A percentile compares a stretch with the other conserved stretches of the same genome.
Conservation (phyloP, 148 eudicot genomes). For the Rhododendron griersonianum region DNA sequence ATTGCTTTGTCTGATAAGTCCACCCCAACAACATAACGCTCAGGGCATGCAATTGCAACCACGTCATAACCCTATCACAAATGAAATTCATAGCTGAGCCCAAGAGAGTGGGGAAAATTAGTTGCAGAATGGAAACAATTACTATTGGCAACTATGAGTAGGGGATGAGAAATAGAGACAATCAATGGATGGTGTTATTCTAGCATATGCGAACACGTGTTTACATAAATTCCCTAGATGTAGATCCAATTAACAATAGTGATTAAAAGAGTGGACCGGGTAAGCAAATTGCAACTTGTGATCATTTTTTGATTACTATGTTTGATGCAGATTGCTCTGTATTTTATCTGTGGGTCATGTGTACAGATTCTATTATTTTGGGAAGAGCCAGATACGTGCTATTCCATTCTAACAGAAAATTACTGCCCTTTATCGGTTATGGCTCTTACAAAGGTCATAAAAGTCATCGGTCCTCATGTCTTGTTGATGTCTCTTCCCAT, state of each 20-base stretch:
- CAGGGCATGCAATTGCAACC: slow-evolving; percentile 62
- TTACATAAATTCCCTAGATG: neutral
- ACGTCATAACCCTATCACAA: slow-evolving; percentile 67
- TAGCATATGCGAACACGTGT: neutral
- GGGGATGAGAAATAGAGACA: neutral
- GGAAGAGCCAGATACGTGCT: neutral
- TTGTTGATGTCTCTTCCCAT: neutral
- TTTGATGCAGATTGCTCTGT: neutral
- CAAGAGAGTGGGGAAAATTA: neutral
- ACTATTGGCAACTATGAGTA: neutral
- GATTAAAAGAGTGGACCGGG: neutral
- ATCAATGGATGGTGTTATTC: neutral
- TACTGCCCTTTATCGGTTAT: neutral
- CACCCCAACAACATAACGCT: slow-evolving; percentile 78
- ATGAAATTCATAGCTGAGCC: neutral
- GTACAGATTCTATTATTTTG: neutral
- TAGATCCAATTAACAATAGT: neutral
- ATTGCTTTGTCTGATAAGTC: slow-evolving; percentile 67
- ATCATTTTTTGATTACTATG: neutral
- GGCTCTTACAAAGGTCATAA: neutral
- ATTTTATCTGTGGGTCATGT: neutral
- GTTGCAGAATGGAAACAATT: neutral
- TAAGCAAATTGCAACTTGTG: neutral
- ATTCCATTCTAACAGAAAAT: neutral
- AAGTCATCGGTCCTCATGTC: neutral